Evolutionary conservation across 192 early-diverging fungal genomes (phyloP), one percentile per base, ranked within the genome.

Genomic region (Mortierella hygrophila): DNA sequence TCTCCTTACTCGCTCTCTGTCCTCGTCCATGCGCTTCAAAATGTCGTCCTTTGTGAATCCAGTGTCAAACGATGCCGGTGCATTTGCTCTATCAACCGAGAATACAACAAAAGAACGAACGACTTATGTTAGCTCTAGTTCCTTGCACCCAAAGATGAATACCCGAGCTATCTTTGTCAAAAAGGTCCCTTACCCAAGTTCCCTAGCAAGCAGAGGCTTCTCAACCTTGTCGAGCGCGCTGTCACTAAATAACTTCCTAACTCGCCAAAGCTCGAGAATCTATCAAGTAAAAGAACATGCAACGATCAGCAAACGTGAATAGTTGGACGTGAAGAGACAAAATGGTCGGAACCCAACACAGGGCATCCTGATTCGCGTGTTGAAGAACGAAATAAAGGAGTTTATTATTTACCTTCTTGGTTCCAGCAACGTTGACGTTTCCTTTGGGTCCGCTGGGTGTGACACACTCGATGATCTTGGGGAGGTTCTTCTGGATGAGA

Each of bases 21-120:
- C 92, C 46, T 93, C 90, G 73, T 93, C 92, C 88, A 93, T 92
- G 35, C 92, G 88, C 42, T 82, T 83, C 74, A 92, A 78, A 68
- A 93, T 93, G 70, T 93, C 92, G 18, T 85, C 76, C 52, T 88
- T 90, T 37, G 89, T 81, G 57, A 93, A 89, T 35, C 72, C 82
- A 23, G 88, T 49, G 8, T 86, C 81, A 2, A 74, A 52, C 6
- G 70, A 72, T 47, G 72, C 20, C 32, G 72, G 57, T n/a, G 70
- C 75, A 57, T 41, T 76, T 11, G 75, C 75, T 13, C 76, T 77
- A 52, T 49, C 68, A 47, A 42, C 23, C 55, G 16, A 74, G 42
- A 46, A 44, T 2, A 75, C 11, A 26, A 29, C 38, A 42, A 35
- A 37, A 65, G 6, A 15, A 21, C 15, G 6, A 15, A 21, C 15